phyloP scores from a whole-genome alignment of 2,329 filamentous ascomycete genomes.

The Chaetomiaceae sp. region DNA sequence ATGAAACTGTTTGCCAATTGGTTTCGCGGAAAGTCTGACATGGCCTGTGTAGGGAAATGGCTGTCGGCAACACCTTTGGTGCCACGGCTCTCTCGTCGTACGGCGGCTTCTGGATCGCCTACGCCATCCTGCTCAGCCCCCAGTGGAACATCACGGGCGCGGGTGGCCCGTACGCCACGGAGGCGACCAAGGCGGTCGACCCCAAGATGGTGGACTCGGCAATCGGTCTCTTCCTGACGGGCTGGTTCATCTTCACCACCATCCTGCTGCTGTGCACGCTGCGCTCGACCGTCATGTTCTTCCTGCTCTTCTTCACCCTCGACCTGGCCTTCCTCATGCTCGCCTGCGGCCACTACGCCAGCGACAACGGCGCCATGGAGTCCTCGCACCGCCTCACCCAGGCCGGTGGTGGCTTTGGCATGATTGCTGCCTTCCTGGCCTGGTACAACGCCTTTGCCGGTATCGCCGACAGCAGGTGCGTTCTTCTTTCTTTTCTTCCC shows the following conservation, averaged over 20 bases:
- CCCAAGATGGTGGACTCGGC: conserved; percentile 51
- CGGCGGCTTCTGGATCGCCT: conserved; percentile 78
- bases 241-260: conserved; percentile 84
- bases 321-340: conserved; percentile 73
- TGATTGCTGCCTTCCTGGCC: conserved; percentile 73
- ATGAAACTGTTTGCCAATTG: not conserved
- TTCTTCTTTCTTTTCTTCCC: conserved; percentile 21
- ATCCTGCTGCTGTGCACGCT: conserved; percentile 70
- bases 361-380: conserved; percentile 45
- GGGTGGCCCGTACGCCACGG: conserved; percentile 41
- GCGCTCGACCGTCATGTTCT: conserved; percentile 73
- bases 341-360: conserved; percentile 56
- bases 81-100: conserved; percentile 77
- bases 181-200: conserved; percentile 29
- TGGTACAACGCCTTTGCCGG: conserved; percentile 87
- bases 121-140: conserved; percentile 67
- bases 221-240: conserved; percentile 69
- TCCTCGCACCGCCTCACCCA: conserved; percentile 53
- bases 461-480: conserved; percentile 67
- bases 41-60: conserved; percentile 68
- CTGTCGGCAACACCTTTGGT: conserved; percentile 82
- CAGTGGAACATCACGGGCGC: conserved; percentile 54
- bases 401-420: conserved; percentile 74
- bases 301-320: conserved; percentile 70
- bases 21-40: not conserved